Base-by-base conservation (phyloP, 208 protist species). In the Wallacemonas sp. region DNA sequence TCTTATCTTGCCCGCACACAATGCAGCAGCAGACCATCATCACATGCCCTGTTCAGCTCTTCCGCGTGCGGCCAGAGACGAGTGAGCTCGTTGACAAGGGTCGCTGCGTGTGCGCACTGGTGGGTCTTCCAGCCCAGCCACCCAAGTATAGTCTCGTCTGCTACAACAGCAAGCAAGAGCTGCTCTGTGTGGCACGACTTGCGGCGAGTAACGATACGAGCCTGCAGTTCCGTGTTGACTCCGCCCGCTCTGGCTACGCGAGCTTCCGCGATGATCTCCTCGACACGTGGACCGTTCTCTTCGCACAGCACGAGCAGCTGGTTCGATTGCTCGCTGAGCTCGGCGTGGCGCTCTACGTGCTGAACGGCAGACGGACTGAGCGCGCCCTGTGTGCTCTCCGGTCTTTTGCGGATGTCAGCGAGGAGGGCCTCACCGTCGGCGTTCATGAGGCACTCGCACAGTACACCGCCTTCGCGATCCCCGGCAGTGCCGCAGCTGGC, bases 61-160 rank as follows among this genome's bases (percentile, higher is more conserved):
- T 85, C 64, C 57, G 74, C 47, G 43, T 82, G 38, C 63, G 73
- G 0, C 52, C 52, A 34, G 68, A 87, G 56, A 69, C 60, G 6
- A 74, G 70, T 33, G 81, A 76, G 36, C 70, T 81, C 2, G 44
- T 76, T 8, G 82, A 82, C 56, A 75, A 78, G 34, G 87, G 87
- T 8, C 72, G 74, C 39, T 90, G 84, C 44, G 78, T 80, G 19
- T 91, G 83, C 49, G 87, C 87, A 21, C 67, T 94, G 43, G 87
- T 90, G 4, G 77, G 62, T 32, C 63, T 87, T 0, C 76, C 83
- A 2, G 46, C 65, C 14, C 68, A 72, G 16, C 76, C 77, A 14
- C 78, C 84, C 21, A 87, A 82, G 62, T 95, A 93, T 70, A 90
- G 72, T 32, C 49, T 93, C 36, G 89, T 95, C 6, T 95, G 86